Percentiles rank a stretch among this genome's conserved stretches.
These are phyloP conservation scores for Acer campestre DNA, from an alignment of 345 rosid species.

Conservation along the genomic window DNA sequence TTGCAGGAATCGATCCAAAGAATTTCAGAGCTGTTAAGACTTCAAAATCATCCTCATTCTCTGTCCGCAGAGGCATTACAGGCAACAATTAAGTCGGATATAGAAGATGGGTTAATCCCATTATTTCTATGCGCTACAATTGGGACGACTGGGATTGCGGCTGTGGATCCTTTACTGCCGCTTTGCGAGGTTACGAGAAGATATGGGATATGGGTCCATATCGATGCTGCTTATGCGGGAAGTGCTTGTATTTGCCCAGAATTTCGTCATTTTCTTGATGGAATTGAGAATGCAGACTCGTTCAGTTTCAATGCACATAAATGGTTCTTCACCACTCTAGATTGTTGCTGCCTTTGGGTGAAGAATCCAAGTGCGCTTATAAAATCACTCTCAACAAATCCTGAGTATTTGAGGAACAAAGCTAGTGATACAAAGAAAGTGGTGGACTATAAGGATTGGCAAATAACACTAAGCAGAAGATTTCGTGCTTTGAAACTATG, in stretches of 20 bases:
- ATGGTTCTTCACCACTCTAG: conserved; percentile 50
- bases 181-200: conserved; percentile 17
- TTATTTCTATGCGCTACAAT: conserved; percentile 41
- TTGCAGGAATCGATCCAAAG: conserved; percentile 46
- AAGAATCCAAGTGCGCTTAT: conserved; percentile 47
- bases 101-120: conserved; percentile 30
- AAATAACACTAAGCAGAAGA: conserved; percentile 51
- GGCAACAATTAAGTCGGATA: conserved; percentile 21
- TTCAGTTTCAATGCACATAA: conserved; percentile 58
- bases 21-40: conserved; percentile 48
- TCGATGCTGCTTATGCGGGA: conserved; percentile 60
- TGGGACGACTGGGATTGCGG: conserved; percentile 36
- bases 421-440: conserved; percentile 34
- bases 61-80: conserved; percentile 19
- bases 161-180: conserved; percentile 34
- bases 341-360: conserved; percentile 62
- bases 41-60: conserved; percentile 23
- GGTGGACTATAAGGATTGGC: conserved; percentile 63
- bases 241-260: conserved; percentile 59
- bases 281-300: conserved; percentile 50
- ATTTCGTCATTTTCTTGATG: conserved; percentile 39
- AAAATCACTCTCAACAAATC: conserved; percentile 40
- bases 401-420: conserved; percentile 45
- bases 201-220: conserved; percentile 47
- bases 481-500: conserved; percentile 51